Percentiles rank a stretch among this genome's conserved stretches.
Conservation (phyloP, 345 rosid species). For the Psidium guajava region DNA sequence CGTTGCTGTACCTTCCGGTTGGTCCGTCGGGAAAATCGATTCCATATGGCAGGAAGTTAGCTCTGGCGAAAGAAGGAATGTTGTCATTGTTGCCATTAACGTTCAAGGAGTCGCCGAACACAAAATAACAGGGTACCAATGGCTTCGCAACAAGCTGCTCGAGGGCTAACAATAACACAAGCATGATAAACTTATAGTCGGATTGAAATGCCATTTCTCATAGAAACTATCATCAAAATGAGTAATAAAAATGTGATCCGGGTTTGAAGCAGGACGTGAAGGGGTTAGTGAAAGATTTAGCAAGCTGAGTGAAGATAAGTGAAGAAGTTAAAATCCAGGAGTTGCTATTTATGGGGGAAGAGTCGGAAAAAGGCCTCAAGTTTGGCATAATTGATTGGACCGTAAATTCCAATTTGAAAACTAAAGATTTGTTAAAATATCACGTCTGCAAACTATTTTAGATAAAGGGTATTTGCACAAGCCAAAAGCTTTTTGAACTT, state of each 20-base stretch:
- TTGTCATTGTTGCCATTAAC: constrained; percentile 14
- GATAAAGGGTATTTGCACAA: too few species aligned
- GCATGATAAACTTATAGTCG: not conserved
- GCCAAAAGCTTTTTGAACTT: not conserved
- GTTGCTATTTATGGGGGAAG: not conserved
- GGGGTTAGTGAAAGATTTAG: not conserved
- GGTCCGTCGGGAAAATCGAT: constrained; percentile 11
- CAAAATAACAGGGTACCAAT: constrained; percentile 1
- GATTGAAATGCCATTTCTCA: not conserved
- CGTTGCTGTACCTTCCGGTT: constrained; percentile 19
- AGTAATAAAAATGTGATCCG: too few species aligned
- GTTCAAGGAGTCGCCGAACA: constrained; percentile 8
- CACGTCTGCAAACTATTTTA: too few species aligned
- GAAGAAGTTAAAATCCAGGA: not conserved
- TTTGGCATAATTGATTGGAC: not conserved
- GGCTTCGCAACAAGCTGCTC: too few species aligned
- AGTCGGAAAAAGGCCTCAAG: not conserved
- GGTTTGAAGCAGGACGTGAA: not conserved
- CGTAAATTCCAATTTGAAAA: too few species aligned
- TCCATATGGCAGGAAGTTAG: constrained; percentile 8
- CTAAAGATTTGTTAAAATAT: too few species aligned
- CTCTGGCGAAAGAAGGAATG: not conserved
- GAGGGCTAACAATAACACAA: not conserved
- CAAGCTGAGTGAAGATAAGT: not conserved
- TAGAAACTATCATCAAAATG: not conserved